Percentiles rank a stretch among this genome's conserved stretches.
phyloP scores from a whole-genome alignment of 75 land plant species.

The Picea glauca region DNA sequence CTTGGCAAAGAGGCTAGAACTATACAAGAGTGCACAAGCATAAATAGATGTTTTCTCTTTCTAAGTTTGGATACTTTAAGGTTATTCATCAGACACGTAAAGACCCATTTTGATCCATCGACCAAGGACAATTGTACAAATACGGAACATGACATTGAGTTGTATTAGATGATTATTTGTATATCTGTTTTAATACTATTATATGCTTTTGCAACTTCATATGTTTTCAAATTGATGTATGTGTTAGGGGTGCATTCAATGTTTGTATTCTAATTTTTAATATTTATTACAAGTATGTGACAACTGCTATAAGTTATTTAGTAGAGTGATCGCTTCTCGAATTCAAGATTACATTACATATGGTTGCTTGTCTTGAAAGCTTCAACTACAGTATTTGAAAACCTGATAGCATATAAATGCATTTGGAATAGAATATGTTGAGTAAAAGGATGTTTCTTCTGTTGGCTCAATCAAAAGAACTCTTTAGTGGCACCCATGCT shows the following conservation, averaged over 20 bases:
- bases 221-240: neutral
- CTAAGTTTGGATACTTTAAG: neutral
- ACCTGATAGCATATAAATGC: neutral
- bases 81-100: neutral
- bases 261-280: neutral
- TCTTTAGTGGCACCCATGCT: no score
- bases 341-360: neutral
- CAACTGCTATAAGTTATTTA: neutral
- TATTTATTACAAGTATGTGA: neutral
- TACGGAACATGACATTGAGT: neutral
- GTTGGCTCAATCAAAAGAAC: no score
- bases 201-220: neutral
- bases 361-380: neutral
- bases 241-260: neutral
- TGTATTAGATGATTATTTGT: neutral
- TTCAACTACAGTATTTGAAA: neutral
- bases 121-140: neutral
- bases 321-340: neutral
- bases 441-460: no score
- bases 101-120: neutral
- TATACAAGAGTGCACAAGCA: constrained; percentile 70
- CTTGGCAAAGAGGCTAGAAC: constrained; percentile 71
- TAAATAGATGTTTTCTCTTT: constrained; percentile 79
- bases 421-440: no score
- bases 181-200: neutral